phyloP scores from a whole-genome alignment of 1,139 yeast species.

The Entelexis paramagnoliae region DNA sequence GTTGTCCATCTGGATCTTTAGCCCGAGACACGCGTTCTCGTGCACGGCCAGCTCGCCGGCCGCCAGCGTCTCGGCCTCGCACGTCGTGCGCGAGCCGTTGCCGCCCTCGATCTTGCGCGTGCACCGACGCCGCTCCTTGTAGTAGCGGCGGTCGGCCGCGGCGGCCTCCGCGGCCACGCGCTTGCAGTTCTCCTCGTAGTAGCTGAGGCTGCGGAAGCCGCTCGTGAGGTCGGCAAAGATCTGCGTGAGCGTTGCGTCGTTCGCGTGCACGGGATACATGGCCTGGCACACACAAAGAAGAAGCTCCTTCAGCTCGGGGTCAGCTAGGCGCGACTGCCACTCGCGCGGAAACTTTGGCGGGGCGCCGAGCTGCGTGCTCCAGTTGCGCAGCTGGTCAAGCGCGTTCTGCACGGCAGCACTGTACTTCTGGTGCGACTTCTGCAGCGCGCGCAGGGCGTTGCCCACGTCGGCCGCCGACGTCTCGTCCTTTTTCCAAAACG shows the following conservation, averaged over 20 bases:
- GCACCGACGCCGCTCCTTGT: not conserved
- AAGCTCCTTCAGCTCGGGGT: not conserved
- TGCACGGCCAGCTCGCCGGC: slow-evolving; percentile 1
- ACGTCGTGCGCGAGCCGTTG: not conserved
- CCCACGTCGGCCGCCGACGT: not conserved
- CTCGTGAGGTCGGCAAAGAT: not conserved
- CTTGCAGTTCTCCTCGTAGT: slow-evolving; percentile 1
- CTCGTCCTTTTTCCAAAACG: not conserved
- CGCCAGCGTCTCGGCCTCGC: not conserved
- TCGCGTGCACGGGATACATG: not conserved
- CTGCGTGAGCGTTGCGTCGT: not conserved
- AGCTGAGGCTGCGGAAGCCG: not conserved
- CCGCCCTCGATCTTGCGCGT: not conserved
- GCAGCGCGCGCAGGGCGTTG: not conserved
- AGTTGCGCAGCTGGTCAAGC: not conserved
- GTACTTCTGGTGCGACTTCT: not conserved
- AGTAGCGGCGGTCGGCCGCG: not conserved
- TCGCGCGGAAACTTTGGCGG: not conserved
- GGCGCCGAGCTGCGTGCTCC: not conserved
- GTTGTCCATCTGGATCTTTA: not conserved
- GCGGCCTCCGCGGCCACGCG: not conserved
- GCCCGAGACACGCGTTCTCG: not conserved
- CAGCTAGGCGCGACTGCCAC: not conserved
- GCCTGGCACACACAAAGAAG: not conserved
- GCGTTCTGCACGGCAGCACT: not conserved